A percentile compares a stretch with the other conserved stretches of the same genome.
Evolutionary conservation across 441 rosid genomes (phyloP).

Genomic region (Populus hybrid): DNA sequence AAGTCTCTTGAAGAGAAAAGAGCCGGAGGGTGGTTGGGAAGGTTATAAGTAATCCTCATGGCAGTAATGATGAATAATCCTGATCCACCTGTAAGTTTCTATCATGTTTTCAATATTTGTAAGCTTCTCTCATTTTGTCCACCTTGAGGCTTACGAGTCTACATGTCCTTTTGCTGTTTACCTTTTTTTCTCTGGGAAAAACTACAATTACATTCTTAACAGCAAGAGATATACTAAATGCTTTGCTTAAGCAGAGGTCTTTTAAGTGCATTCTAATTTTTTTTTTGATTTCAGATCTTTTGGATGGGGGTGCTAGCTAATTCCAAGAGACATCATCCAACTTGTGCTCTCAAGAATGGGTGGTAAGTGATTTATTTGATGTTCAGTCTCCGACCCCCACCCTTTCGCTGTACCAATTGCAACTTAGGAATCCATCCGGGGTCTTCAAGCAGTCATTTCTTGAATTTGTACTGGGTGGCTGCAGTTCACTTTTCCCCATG

Average conservation of each 20-base stretch:
- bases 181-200: not conserved
- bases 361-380: conserved; percentile 51
- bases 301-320: conserved; percentile 30
- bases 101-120: not conserved
- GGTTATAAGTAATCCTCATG: conserved; percentile 37
- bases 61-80: conserved; percentile 26
- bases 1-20: conserved; percentile 39
- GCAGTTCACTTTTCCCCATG: conserved; percentile 44
- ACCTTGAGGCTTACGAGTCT: not conserved
- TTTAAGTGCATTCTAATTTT: not conserved
- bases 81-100: conserved; percentile 45
- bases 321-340: conserved; percentile 28
- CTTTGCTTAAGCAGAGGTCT: not conserved
- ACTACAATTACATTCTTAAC: not conserved
- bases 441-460: conserved; percentile 30
- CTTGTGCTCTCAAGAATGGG: conserved; percentile 40
- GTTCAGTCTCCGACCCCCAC: conserved; percentile 44
- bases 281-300: conserved; percentile 29
- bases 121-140: not conserved
- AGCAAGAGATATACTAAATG: not conserved
- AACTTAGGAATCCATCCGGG: conserved; percentile 25
- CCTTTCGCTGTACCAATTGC: conserved; percentile 31
- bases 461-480: conserved; percentile 43
- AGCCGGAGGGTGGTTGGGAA: conserved; percentile 51
- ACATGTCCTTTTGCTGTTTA: not conserved